Base-by-base conservation (phyloP, 2,329 filamentous ascomycete genomes). In the Fusarium pseudocircinatum region DNA sequence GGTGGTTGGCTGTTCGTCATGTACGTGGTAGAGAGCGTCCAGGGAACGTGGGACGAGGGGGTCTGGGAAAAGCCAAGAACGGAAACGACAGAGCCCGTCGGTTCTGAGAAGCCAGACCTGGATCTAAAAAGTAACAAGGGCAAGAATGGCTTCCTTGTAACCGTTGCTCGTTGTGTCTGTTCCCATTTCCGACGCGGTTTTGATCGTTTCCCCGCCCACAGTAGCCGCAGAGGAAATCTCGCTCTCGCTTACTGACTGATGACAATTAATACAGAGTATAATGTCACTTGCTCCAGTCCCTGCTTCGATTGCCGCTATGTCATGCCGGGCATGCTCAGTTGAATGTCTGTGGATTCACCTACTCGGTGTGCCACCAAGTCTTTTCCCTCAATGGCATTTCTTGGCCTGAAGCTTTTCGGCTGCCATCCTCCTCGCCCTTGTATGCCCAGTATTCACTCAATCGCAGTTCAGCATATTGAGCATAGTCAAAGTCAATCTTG, bases 401-500 rank as follows among this genome's bases (percentile, higher is more conserved):
- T 74, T 88, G 86, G n/a, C 84, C 85, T 9, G 81, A 74, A 6
- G 79, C 80, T 28, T 76, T 78, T 52, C 93, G 87, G 69, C 86
- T 89, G 13, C 92, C 93, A 64, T 92, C 89, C 28, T 85, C 83
- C 81, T 96, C 93, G 50, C 88, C 91, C 80, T 95, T 94, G 94
- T 94, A 98, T 8, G 92, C 94, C 89, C 92, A 97, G 83, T 98
- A 98, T 84, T 98, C 96, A 57, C 93, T 92, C 11, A 99, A 85
- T 62, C 96, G 88, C 22, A 92, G 83, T 82, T 98, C 94, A 16
- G 96, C 96, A 81, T 98, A 99, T 14, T 89, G 90, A 47, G 94
- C 94, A 81, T 99, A 99, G 83, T 99, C 95, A 79, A 99, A 99
- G 80, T 98, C 94, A 78, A 99, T 99, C 73, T 96, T 90, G 16